A percentile compares a stretch with the other conserved stretches of the same genome.
phyloP scores from a whole-genome alignment of 2,329 filamentous ascomycete species.

The Pseudocercospora musae region DNA sequence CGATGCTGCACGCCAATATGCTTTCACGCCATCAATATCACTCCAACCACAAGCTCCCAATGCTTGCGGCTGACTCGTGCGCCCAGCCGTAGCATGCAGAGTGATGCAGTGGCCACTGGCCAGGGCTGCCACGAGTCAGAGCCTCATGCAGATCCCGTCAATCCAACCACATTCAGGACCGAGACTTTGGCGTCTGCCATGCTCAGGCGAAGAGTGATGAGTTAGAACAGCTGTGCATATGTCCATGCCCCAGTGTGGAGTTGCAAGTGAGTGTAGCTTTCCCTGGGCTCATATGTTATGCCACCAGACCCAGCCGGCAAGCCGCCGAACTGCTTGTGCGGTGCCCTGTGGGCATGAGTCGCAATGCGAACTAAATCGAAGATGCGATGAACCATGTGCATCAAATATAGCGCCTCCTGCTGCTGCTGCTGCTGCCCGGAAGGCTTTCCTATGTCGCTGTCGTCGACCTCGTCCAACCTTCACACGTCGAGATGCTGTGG shows the following conservation, averaged over 20 bases:
- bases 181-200: not conserved
- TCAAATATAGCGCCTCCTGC: constrained; percentile 17
- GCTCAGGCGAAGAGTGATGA: not conserved
- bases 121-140: constrained; percentile 15
- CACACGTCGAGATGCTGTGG: constrained; percentile 11
- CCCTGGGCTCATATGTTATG: not conserved
- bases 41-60: not conserved
- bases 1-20: not conserved
- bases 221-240: not conserved
- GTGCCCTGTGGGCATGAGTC: constrained; percentile 14
- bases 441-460: constrained; percentile 3
- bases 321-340: constrained; percentile 1
- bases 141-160: constrained; percentile 8
- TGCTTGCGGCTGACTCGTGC: constrained; percentile 12
- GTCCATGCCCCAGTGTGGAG: not conserved
- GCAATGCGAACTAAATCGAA: constrained; percentile 9
- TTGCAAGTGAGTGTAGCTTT: not conserved
- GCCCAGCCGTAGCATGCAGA: constrained; percentile 7
- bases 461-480: constrained; percentile 11
- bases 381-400: not conserved
- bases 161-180: constrained; percentile 16
- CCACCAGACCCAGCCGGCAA: not conserved
- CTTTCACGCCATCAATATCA: not conserved
- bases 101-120: constrained; percentile 18
- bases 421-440: constrained; percentile 2